Conservation (phyloP, 345 rosid species). For the Eutrema yunnanense region DNA sequence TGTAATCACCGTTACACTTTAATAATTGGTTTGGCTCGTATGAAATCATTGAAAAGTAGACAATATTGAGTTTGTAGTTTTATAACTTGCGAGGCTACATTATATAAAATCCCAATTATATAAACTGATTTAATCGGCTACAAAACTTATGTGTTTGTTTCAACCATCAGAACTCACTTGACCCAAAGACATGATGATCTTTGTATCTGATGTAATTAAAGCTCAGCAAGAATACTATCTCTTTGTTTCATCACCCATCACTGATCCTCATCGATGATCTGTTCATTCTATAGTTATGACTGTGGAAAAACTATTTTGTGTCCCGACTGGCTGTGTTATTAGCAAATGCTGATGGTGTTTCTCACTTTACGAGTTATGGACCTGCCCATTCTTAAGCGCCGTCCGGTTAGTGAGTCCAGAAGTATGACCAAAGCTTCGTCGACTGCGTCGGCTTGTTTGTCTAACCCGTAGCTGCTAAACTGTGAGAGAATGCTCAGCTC, state of each 20-base stretch:
- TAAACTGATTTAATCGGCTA: not conserved
- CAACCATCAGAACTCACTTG: not conserved
- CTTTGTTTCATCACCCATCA: not conserved
- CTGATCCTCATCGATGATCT: too few species aligned
- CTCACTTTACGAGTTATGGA: conserved; percentile 72
- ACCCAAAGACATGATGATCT: not conserved
- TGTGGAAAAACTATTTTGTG: not conserved
- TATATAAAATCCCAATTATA: not conserved
- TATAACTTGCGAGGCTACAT: not conserved
- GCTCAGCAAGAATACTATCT: not conserved
- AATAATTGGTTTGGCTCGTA: not conserved
- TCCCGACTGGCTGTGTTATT: conserved; percentile 2
- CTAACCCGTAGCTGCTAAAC: conserved; percentile 45
- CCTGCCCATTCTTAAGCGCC: conserved; percentile 93
- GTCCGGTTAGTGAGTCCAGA: conserved; percentile 63
- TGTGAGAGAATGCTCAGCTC: conserved; percentile 63
- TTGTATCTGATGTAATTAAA: not conserved
- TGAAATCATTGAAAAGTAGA: not conserved
- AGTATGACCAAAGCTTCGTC: conserved; percentile 60
- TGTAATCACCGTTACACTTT: not conserved
- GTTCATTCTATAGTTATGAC: not conserved
- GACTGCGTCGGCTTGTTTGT: conserved; percentile 56
- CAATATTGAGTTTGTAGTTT: not conserved
- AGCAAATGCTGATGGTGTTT: conserved; percentile 41
- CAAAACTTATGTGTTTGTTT: not conserved